Conservation (phyloP, 352 stramenopile species). For the Phytophthora citrophthora region DNA sequence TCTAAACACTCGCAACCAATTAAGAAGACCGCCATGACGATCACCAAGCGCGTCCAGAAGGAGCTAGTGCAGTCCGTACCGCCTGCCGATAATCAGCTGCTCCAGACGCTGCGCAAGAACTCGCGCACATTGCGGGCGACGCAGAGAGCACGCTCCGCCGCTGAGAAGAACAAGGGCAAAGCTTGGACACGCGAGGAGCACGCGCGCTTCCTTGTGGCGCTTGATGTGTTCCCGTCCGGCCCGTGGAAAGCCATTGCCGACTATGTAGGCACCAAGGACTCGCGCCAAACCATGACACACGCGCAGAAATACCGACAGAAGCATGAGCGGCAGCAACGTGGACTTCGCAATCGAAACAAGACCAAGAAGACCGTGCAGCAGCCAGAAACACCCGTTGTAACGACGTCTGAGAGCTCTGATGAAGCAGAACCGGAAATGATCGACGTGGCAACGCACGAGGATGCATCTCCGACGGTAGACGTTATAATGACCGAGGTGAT, state of each 20-base stretch:
- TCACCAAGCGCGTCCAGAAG: constrained; percentile 66
- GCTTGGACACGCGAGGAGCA: constrained; percentile 64
- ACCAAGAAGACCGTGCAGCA: constrained; percentile 26
- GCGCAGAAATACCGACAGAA: constrained; percentile 85
- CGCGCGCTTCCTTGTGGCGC: constrained; percentile 60
- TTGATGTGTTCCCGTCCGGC: constrained; percentile 61
- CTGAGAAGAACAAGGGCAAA: constrained; percentile 63
- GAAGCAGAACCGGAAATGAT: constrained; percentile 1
- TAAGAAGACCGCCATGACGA: constrained; percentile 40
- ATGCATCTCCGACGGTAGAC: constrained; percentile 1
- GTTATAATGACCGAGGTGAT: constrained; percentile 10
- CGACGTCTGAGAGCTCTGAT: constrained; percentile 1
- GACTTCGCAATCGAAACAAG: constrained; percentile 52
- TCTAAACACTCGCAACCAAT: constrained; percentile 3
- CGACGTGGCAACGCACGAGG: constrained; percentile 1
- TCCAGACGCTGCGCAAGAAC: constrained; percentile 33
- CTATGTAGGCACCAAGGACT: constrained; percentile 68
- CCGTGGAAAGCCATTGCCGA: constrained; percentile 70
- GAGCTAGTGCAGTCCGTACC: constrained; percentile 54
- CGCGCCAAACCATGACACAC: constrained; percentile 94
- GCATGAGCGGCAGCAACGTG: constrained; percentile 60
- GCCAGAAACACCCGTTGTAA: background rate
- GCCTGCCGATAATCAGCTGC: constrained; percentile 30
- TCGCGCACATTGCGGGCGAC: constrained; percentile 6
- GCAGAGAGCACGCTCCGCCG: constrained; percentile 26